Conservation (phyloP, 352 stramenopile species). For the Peronospora belbahrii region DNA sequence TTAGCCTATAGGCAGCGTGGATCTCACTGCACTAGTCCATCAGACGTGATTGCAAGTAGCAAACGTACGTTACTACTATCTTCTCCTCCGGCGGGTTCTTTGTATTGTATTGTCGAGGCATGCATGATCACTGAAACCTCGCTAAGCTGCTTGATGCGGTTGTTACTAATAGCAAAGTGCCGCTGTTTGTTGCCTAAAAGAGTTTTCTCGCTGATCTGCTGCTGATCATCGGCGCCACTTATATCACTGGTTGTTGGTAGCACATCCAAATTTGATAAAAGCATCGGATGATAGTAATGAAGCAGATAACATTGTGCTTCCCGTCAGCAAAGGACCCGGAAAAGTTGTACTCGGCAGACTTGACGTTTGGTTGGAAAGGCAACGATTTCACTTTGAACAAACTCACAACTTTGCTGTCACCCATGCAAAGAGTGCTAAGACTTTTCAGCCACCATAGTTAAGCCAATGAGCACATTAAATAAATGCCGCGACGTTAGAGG, state of each 20-base stretch:
- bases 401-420: too few relatives aligned
- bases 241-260: slow-evolving; percentile 36
- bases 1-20: slow-evolving; percentile 79
- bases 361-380: too few relatives aligned
- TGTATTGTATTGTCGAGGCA: slow-evolving; percentile 84
- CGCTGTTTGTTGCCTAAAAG: slow-evolving; percentile 61
- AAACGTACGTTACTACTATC: slow-evolving; percentile 91
- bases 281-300: slow-evolving; percentile 93
- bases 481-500: too few relatives aligned
- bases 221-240: slow-evolving; percentile 1
- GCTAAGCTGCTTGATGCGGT: slow-evolving; percentile 86
- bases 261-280: slow-evolving; percentile 71
- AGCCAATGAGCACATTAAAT: too few relatives aligned
- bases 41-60: slow-evolving; percentile 90
- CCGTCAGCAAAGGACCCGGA: slow-evolving; percentile 91
- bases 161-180: slow-evolving; percentile 87
- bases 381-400: too few relatives aligned
- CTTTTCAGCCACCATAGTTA: too few relatives aligned
- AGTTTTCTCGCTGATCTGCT: slow-evolving; percentile 16
- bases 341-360: too few relatives aligned
- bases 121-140: slow-evolving; percentile 88
- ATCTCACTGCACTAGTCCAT: slow-evolving; percentile 92
- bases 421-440: too few relatives aligned
- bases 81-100: slow-evolving; percentile 89
- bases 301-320: slow-evolving; percentile 88